Percentiles rank a stretch among this genome's conserved stretches.
Evolutionary conservation across 345 rosid genomes (phyloP).

Genomic region (Angophora floribunda): DNA sequence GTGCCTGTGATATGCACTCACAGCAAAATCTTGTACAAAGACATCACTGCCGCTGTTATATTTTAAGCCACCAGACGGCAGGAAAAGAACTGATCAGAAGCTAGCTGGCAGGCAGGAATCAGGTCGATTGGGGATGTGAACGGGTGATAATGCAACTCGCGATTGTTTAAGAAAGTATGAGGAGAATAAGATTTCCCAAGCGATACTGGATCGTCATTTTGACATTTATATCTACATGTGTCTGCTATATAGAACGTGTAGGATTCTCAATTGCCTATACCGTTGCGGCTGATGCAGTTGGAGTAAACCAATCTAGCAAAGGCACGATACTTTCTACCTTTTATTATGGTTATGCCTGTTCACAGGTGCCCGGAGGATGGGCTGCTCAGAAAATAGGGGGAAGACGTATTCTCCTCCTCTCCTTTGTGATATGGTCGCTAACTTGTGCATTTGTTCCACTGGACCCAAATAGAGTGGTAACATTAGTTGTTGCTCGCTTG

Average conservation of each 20-base stretch:
- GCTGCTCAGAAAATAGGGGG: conserved; percentile 94
- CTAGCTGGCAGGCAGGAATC: not conserved
- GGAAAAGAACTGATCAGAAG: not conserved
- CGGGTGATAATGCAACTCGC: not conserved
- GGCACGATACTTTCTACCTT: conserved; percentile 82
- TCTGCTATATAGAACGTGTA: conserved; percentile 92
- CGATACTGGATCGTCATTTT: conserved; percentile 76
- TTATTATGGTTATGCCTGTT: conserved; percentile 88
- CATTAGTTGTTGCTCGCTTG: conserved; percentile 71
- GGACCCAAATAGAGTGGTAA: conserved; percentile 59
- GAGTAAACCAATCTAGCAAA: conserved; percentile 84
- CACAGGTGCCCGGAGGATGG: conserved; percentile 98
- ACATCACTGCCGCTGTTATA: not conserved
- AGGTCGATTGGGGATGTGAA: not conserved
- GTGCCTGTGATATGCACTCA: not conserved
- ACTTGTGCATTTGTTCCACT: conserved; percentile 80
- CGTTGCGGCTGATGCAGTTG: conserved; percentile 84
- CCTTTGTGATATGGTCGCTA: conserved; percentile 86
- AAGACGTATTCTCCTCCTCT: conserved; percentile 75
- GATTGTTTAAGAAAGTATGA: conserved; percentile 24
- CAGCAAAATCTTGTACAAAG: not conserved
- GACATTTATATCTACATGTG: conserved; percentile 76
- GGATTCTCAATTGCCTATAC: conserved; percentile 97
- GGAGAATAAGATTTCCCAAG: conserved; percentile 50
- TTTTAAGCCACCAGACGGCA: not conserved